These are phyloP conservation scores for Gentiana dahurica DNA, from an alignment of 257 asterid species.

Conservation along the genomic window DNA sequence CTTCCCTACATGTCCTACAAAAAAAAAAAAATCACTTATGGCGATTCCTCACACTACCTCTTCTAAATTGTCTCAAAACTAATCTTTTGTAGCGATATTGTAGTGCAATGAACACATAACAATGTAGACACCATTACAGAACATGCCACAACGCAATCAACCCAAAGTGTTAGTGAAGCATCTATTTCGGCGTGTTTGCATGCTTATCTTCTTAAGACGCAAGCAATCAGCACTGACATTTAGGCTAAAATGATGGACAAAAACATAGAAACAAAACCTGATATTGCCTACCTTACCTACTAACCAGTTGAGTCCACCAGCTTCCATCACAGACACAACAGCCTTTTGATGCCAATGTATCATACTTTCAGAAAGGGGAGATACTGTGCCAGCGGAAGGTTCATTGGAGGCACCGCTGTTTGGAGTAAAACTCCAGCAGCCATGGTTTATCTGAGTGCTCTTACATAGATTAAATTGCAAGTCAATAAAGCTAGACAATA, in stretches of 20 bases:
- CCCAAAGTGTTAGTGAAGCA: not conserved
- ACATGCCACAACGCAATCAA: not conserved
- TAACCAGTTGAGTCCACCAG: conserved; percentile 99
- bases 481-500: conserved; percentile 63
- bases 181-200: not conserved
- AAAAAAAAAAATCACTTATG: too few relatives aligned
- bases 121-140: too few relatives aligned
- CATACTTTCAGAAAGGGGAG: conserved; percentile 39
- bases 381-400: conserved; percentile 22
- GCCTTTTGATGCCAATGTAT: conserved; percentile 79
- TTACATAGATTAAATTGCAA: conserved; percentile 34
- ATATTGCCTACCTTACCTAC: conserved; percentile 91
- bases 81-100: too few relatives aligned
- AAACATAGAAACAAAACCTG: conserved; percentile 13
- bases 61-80: too few relatives aligned
- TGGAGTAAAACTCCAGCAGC: conserved; percentile 27
- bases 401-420: conserved; percentile 26
- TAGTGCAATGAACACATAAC: too few relatives aligned
- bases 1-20: too few relatives aligned
- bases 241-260: not conserved
- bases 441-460: conserved; percentile 26
- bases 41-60: too few relatives aligned
- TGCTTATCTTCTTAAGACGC: not conserved
- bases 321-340: conserved; percentile 86
- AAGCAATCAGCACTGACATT: not conserved